A percentile compares a stretch with the other conserved stretches of the same genome.
Evolutionary conservation across 2,329 filamentous ascomycete species (phyloP).

Genomic region (Tolypocladium tundrense): DNA sequence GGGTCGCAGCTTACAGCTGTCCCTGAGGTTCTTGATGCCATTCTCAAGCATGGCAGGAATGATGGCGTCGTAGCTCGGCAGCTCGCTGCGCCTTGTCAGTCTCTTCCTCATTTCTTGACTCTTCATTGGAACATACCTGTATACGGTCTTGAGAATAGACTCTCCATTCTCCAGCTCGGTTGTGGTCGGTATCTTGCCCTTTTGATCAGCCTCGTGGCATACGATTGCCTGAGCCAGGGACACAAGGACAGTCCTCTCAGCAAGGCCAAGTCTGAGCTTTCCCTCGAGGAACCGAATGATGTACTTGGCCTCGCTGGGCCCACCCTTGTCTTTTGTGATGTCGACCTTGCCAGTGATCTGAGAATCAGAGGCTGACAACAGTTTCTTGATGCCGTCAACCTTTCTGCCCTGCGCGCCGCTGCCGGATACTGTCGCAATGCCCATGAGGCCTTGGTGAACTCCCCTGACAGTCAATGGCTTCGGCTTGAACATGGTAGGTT

Average conservation of each 20-base stretch:
- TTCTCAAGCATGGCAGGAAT: constrained; percentile 81
- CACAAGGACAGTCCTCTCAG: constrained; percentile 85
- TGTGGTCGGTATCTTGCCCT: constrained; percentile 60
- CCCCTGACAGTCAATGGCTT: constrained; percentile 79
- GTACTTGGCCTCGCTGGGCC: constrained; percentile 89
- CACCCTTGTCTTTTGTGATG: constrained; percentile 85
- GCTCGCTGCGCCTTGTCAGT: constrained; percentile 47
- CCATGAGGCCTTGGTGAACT: constrained; percentile 80
- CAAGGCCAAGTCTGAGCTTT: constrained; percentile 82
- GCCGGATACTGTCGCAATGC: constrained; percentile 77
- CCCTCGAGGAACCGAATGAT: constrained; percentile 89
- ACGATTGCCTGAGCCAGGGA: constrained; percentile 84
- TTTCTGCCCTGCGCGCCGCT: constrained; percentile 85
- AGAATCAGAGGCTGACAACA: constrained; percentile 82
- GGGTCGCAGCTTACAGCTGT: constrained; percentile 83
- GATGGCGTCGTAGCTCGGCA: constrained; percentile 92
- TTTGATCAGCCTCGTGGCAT: constrained; percentile 65
- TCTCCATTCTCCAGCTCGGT: constrained; percentile 77
- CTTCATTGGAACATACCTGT: constrained; percentile 47
- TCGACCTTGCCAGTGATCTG: constrained; percentile 68
- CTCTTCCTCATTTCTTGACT: no score
- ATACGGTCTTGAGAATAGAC: constrained; percentile 77
- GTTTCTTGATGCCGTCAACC: constrained; percentile 89
- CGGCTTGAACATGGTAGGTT: constrained; percentile 97
- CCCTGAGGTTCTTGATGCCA: constrained; percentile 71